Conservation (phyloP, 441 rosid genomes). For the Aquilaria agallochum region DNA sequence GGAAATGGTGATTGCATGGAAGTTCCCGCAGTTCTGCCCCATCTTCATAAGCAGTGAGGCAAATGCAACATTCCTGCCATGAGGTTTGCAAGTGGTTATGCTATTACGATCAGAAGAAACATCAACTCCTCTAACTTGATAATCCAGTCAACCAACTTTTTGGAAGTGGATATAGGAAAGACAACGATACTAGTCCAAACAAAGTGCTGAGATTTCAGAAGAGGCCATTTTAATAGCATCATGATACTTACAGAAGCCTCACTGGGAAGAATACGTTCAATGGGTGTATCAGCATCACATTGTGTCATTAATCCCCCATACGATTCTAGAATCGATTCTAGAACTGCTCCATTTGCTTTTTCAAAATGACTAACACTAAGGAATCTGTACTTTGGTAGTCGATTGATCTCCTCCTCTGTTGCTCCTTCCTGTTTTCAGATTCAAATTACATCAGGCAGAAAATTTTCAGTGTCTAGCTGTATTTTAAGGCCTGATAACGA, state of each 20-base stretch:
- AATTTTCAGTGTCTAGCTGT: too few relatives aligned
- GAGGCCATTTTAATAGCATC: neutral
- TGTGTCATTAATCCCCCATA: conserved; percentile 52
- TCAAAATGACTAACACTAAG: conserved; percentile 22
- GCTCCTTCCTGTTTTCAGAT: conserved; percentile 55
- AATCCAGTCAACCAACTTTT: too few relatives aligned
- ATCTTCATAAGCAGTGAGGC: conserved; percentile 54
- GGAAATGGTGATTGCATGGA: conserved; percentile 68
- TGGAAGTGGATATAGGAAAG: too few relatives aligned
- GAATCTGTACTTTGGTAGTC: conserved; percentile 49
- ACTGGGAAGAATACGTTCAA: conserved; percentile 32
- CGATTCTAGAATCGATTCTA: conserved; percentile 19
- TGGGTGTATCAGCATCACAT: conserved; percentile 32
- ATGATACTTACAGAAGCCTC: conserved; percentile 58
- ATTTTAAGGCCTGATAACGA: too few relatives aligned
- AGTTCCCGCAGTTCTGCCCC: conserved; percentile 51
- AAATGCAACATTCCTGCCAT: conserved; percentile 64
- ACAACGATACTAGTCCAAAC: too few relatives aligned
- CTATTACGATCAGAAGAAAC: neutral
- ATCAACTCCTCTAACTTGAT: neutral
- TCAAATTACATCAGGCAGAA: neutral
- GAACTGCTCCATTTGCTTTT: conserved; percentile 36
- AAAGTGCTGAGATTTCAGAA: neutral
- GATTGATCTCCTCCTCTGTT: conserved; percentile 57
- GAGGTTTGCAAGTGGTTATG: too few relatives aligned